Conservation (phyloP, 768 basidiomycete species). For the Tylopilus vinaceipallidus region DNA sequence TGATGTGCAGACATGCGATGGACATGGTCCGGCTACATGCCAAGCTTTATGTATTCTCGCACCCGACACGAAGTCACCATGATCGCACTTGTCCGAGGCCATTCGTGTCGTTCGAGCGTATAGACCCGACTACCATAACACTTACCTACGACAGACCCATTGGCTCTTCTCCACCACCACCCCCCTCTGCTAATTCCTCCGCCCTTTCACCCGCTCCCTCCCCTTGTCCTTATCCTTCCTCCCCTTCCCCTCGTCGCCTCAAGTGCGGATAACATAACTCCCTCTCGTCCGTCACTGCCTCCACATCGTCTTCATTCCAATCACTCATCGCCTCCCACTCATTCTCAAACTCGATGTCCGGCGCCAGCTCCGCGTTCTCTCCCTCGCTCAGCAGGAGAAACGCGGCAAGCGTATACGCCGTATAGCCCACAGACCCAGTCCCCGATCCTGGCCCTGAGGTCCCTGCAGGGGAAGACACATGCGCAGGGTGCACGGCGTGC, state of each 20-base stretch:
- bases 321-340: slow-evolving; percentile 89
- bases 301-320: slow-evolving; percentile 88
- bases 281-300: slow-evolving; percentile 69
- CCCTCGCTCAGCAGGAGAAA: slow-evolving; percentile 40
- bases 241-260: slow-evolving; percentile 9
- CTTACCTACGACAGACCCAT: slow-evolving; percentile 37
- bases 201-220: slow-evolving; percentile 18
- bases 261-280: slow-evolving; percentile 60
- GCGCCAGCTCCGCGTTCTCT: slow-evolving; percentile 48
- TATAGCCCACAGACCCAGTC: slow-evolving; percentile 1
- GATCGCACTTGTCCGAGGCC: too few relatives aligned
- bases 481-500: slow-evolving; percentile 2
- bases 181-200: too few relatives aligned
- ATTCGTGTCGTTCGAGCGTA: too few relatives aligned
- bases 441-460: neutral
- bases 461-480: slow-evolving; percentile 1
- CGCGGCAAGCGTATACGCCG: slow-evolving; percentile 17
- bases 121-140: too few relatives aligned
- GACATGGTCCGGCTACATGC: too few relatives aligned
- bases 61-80: too few relatives aligned
- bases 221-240: neutral
- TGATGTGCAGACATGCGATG: too few relatives aligned
- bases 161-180: slow-evolving; percentile 39
- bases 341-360: slow-evolving; percentile 86
- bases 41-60: too few relatives aligned